Percentiles rank a stretch among this genome's conserved stretches.
phyloP scores from a whole-genome alignment of 805 yeast genomes.

The Yamadazyma nakazawae region DNA sequence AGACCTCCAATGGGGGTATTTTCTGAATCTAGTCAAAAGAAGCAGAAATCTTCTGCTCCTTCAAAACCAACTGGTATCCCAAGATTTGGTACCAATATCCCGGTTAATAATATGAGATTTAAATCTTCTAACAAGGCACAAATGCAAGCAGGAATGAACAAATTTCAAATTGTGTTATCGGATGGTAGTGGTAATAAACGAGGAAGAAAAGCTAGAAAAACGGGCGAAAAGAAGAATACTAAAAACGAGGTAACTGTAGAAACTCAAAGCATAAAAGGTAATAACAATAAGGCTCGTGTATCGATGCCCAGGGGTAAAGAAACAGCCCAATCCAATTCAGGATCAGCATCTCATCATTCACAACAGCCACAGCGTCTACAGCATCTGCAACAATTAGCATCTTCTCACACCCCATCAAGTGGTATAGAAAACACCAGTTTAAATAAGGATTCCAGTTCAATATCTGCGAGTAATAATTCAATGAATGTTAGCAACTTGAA shows the following conservation, averaged over 20 bases:
- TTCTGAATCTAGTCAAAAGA: conserved; percentile 6
- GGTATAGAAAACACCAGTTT: conserved; percentile 2
- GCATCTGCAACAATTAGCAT: not conserved
- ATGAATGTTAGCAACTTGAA: conserved; percentile 33
- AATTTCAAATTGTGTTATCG: conserved; percentile 46
- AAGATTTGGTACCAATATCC: conserved; percentile 8
- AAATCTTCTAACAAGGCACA: conserved; percentile 21
- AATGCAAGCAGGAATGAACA: conserved; percentile 41
- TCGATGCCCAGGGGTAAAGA: not conserved
- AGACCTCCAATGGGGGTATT: conserved; percentile 9
- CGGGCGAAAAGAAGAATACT: conserved; percentile 3
- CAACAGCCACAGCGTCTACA: not conserved
- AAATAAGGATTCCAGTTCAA: conserved; percentile 26
- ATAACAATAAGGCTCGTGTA: not conserved
- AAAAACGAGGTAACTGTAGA: conserved; percentile 9
- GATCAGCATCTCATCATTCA: not conserved
- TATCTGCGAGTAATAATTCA: conserved; percentile 20
- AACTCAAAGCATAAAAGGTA: conserved; percentile 6
- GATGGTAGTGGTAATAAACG: conserved; percentile 27
- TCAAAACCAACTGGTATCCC: not conserved
- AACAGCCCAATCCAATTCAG: not conserved
- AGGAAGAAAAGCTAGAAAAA: conserved; percentile 13
- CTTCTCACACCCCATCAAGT: not conserved
- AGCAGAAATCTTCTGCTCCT: not conserved
- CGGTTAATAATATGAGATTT: conserved; percentile 11